These are phyloP conservation scores for Angophora floribunda DNA, from an alignment of 345 rosid genomes.

Conservation along the genomic window DNA sequence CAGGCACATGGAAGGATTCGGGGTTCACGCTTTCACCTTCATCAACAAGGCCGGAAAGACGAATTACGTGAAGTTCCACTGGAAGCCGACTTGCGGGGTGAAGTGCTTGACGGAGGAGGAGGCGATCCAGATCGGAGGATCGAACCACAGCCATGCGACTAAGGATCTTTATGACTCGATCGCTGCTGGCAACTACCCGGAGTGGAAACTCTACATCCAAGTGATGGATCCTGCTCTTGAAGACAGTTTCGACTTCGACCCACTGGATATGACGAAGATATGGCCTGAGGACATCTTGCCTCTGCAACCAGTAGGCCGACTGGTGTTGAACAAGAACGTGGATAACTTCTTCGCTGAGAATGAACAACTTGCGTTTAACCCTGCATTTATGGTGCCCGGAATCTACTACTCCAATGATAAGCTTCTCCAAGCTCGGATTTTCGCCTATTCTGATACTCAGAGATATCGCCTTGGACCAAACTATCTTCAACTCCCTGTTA, in stretches of 20 bases:
- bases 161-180: slow-evolving; percentile 90
- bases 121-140: slow-evolving; percentile 82
- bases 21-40: slow-evolving; percentile 80
- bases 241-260: slow-evolving; percentile 78
- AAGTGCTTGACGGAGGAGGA: slow-evolving; percentile 78
- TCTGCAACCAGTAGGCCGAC: slow-evolving; percentile 91
- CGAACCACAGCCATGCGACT: slow-evolving; percentile 98
- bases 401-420: slow-evolving; percentile 84
- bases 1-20: slow-evolving; percentile 92
- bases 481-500: slow-evolving; percentile 87
- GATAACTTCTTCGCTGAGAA: slow-evolving; percentile 94
- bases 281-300: slow-evolving; percentile 99
- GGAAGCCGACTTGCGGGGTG: slow-evolving; percentile 96
- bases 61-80: slow-evolving; percentile 83
- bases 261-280: slow-evolving; percentile 91
- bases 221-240: slow-evolving; percentile 78
- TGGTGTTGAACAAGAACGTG: slow-evolving; percentile 94
- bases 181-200: slow-evolving; percentile 87
- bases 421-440: slow-evolving; percentile 76
- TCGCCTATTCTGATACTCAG: slow-evolving; percentile 90
- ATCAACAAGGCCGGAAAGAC: slow-evolving; percentile 90
- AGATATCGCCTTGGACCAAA: slow-evolving; percentile 99
- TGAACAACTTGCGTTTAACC: slow-evolving; percentile 93
- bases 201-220: slow-evolving; percentile 87
- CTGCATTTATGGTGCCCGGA: slow-evolving; percentile 91